A percentile compares a stretch with the other conserved stretches of the same genome.
phyloP scores from a whole-genome alignment of 352 stramenopile genomes.

The Phytophthora sp. region DNA sequence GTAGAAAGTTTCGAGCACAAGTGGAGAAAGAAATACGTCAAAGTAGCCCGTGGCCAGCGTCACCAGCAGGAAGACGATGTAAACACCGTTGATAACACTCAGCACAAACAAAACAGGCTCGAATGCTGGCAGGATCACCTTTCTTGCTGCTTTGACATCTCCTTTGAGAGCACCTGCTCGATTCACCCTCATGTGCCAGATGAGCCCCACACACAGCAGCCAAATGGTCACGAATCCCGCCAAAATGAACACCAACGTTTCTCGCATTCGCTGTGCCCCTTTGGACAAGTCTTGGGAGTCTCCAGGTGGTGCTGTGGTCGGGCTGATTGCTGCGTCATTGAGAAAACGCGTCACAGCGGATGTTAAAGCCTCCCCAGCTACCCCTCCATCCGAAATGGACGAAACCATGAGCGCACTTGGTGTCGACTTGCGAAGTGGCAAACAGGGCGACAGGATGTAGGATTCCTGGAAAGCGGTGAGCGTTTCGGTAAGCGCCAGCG shows the following conservation, averaged over 20 bases:
- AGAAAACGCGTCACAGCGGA: constrained; percentile 19
- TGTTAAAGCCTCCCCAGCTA: neutral
- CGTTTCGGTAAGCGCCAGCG: constrained; percentile 11
- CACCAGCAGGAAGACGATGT: constrained; percentile 31
- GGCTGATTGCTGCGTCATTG: constrained; percentile 3
- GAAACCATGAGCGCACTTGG: no score
- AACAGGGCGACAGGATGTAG: neutral
- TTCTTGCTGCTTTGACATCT: constrained; percentile 30
- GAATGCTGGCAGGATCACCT: constrained; percentile 51
- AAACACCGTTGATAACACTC: constrained; percentile 29
- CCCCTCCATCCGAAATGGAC: no score
- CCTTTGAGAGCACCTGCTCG: constrained; percentile 36
- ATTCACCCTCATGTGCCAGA: constrained; percentile 43
- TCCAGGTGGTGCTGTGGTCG: neutral
- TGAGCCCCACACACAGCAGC: constrained; percentile 36
- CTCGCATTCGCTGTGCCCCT: constrained; percentile 19
- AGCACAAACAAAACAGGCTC: constrained; percentile 51
- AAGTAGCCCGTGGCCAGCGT: constrained; percentile 29
- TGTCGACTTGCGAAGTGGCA: constrained; percentile 26
- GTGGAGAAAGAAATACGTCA: constrained; percentile 10
- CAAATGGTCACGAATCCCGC: constrained; percentile 44
- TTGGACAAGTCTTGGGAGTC: neutral
- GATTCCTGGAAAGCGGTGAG: constrained; percentile 11
- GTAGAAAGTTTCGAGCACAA: constrained; percentile 37
- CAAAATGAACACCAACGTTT: constrained; percentile 34